These are phyloP conservation scores for Colletotrichum lini DNA, from an alignment of 2,329 filamentous ascomycete genomes.

Conservation along the genomic window DNA sequence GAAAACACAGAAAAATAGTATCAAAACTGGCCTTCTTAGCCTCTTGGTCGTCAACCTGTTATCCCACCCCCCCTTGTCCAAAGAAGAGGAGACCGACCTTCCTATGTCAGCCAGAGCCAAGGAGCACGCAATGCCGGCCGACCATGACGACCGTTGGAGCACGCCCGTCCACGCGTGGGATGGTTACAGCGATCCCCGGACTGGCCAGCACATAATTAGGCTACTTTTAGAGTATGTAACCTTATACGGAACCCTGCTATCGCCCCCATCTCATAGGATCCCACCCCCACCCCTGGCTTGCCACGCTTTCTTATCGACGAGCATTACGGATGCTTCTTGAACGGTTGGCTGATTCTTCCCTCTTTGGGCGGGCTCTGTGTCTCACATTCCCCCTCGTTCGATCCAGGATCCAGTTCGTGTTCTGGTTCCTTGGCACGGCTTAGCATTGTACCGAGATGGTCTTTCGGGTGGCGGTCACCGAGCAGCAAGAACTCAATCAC, in stretches of 20 bases:
- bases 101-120: conserved; percentile 39
- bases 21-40: too few species aligned
- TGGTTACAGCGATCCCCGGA: neutral
- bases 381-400: neutral
- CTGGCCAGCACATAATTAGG: neutral
- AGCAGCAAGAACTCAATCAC: neutral
- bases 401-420: conserved; percentile 2
- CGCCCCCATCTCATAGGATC: conserved; percentile 12
- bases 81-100: conserved; percentile 22
- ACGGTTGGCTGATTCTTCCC: too few species aligned
- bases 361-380: too few species aligned
- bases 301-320: neutral
- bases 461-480: conserved; percentile 1
- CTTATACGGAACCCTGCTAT: conserved; percentile 19
- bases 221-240: conserved; percentile 18
- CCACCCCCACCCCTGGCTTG: neutral
- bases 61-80: neutral
- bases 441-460: neutral
- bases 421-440: conserved; percentile 25
- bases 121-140: conserved; percentile 38
- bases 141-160: conserved; percentile 32
- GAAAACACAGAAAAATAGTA: too few species aligned
- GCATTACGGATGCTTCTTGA: too few species aligned
- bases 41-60: too few species aligned
- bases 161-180: neutral